Evolutionary conservation across 371 early-diverging fungal genomes (phyloP), one percentile per base, ranked within the genome.

Genomic region (Saksenaea vasiformis): DNA sequence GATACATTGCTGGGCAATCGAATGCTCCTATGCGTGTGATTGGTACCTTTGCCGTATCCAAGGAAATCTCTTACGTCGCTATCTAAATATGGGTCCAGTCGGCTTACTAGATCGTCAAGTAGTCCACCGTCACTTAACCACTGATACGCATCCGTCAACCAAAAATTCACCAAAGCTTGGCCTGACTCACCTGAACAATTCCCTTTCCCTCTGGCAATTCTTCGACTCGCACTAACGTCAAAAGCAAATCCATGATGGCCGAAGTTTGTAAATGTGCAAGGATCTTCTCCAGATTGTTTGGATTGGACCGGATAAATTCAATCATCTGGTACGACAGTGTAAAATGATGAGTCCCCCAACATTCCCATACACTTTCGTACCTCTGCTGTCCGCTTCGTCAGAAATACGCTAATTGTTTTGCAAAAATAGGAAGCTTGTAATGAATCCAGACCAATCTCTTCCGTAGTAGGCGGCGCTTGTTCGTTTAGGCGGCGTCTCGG

Each of bases 141-240:
- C 92, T 84, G 39, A 26, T 65, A 34, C 37, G 27, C 7, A 31
- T 53, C 19, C 13, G 39, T 35, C 17, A 15, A 43, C 31, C 26
- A 51, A 15, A 39, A 26, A 59, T 13, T 9, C 11, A 36, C 7
- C 36, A 28, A 43, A 38, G 17, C 1, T 24, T 19, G 31, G 9
- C 44, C 7, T 11, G 5, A 51, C 22, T 54, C 64, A 92, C 92
- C 82, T 88, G 84, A 19, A 93, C 88, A 60, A 88, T 84, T 5
- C 94, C 93, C 58, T 80, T 85, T 17, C 91, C 96, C 61, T 94
- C 92, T 10, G 93, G 86, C 19, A 93, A 72, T 69, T 96, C 98
- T 64, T 95, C 96, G 60, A 95, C 75, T 64, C 93, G 93, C 60
- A 96, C 92, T 14, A 98, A 78, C 58, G 95, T 97, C 51, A 98